Conservation (phyloP, 257 asterid species). For the Solanum corneliomulleri region DNA sequence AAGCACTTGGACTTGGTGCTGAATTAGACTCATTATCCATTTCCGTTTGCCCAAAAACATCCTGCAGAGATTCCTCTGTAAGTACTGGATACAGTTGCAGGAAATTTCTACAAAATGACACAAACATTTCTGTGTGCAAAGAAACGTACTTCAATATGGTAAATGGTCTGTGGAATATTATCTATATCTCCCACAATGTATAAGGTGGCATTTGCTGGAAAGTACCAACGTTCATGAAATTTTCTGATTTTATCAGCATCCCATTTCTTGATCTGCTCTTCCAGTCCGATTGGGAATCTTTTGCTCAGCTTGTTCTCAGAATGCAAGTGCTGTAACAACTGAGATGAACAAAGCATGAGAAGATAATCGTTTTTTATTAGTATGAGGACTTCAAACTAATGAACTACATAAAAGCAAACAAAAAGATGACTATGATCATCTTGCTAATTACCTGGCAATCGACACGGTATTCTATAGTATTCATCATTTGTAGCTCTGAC, state of each 20-base stretch:
- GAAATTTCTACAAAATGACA: not conserved
- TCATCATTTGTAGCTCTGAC: constrained; percentile 98
- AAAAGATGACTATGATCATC: constrained; percentile 6
- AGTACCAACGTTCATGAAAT: constrained; percentile 98
- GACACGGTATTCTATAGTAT: constrained; percentile 98
- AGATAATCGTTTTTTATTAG: not conserved
- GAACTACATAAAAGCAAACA: not conserved
- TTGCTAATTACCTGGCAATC: constrained; percentile 83
- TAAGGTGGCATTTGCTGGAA: constrained; percentile 96
- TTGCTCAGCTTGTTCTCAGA: constrained; percentile 96
- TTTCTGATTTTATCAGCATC: constrained; percentile 95
- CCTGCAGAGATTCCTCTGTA: constrained; percentile 35
- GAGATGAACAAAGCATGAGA: constrained; percentile 14
- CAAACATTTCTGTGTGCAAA: not conserved
- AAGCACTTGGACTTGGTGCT: constrained; percentile 59
- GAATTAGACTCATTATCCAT: constrained; percentile 44
- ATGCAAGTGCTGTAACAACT: constrained; percentile 95
- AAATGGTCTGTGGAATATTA: constrained; percentile 59
- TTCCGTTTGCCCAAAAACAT: constrained; percentile 72
- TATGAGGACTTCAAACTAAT: not conserved
- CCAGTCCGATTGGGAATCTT: constrained; percentile 95
- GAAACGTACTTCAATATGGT: constrained; percentile 76
- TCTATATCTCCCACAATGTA: constrained; percentile 96
- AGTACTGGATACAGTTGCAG: not conserved
- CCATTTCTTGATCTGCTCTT: constrained; percentile 98